Conservation (phyloP, 2,329 filamentous ascomycete genomes). For the Gaeumannomyces sp. region DNA sequence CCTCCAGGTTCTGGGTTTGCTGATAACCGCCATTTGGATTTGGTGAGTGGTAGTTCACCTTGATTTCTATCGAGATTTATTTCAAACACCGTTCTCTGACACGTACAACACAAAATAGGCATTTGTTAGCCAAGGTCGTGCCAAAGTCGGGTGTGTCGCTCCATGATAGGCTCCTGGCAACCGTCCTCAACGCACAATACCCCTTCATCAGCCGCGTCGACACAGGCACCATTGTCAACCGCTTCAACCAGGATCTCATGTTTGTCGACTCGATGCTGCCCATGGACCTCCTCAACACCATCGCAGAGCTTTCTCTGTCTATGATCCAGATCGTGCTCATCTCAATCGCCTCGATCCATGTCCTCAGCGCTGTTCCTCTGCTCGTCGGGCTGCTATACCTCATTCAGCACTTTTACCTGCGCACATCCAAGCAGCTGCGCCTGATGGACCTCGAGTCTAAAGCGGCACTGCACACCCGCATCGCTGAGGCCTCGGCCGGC, state of each 20-base stretch:
- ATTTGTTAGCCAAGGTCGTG: slow-evolving; percentile 6
- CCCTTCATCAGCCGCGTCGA: slow-evolving; percentile 18
- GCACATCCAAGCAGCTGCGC: slow-evolving; percentile 54
- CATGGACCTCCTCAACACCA: slow-evolving; percentile 11
- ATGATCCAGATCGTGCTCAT: slow-evolving; percentile 6
- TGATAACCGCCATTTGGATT: neutral
- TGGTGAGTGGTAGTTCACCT: neutral
- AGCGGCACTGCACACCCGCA: slow-evolving; percentile 16
- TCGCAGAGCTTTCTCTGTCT: slow-evolving; percentile 7
- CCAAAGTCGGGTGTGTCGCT: neutral
- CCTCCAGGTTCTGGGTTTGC: neutral
- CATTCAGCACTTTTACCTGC: slow-evolving; percentile 52
- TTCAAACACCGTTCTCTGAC: neutral
- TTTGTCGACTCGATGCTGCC: slow-evolving; percentile 19
- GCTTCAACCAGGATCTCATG: slow-evolving; percentile 20
- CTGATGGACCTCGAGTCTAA: slow-evolving; percentile 57
- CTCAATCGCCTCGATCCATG: neutral
- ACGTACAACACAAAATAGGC: neutral
- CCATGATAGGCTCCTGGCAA: neutral
- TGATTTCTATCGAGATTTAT: neutral
- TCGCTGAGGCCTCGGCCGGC: neutral
- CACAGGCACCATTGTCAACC: slow-evolving; percentile 17
- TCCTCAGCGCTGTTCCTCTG: slow-evolving; percentile 30
- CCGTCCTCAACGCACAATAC: slow-evolving; percentile 12
- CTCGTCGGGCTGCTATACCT: slow-evolving; percentile 38